phyloP scores from a whole-genome alignment of 1,139 yeast genomes.

The Saccharomyces hybrid region DNA sequence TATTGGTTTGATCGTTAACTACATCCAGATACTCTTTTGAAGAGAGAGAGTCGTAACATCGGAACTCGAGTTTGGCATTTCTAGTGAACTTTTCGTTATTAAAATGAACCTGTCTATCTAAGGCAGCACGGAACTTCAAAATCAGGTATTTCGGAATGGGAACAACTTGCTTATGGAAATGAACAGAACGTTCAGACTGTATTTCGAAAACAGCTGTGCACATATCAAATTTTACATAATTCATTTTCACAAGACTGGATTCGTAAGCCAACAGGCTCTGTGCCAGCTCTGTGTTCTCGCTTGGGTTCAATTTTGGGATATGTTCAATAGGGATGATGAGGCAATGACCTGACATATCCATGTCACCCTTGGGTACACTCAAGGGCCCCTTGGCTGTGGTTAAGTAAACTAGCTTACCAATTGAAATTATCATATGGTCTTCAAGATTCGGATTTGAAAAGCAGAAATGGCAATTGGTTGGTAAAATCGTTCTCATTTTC shows the following conservation, averaged over 20 bases:
- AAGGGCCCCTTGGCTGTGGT: slow-evolving; percentile 88
- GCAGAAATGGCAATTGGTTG: slow-evolving; percentile 72
- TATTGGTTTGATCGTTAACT: slow-evolving; percentile 34
- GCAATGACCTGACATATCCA: slow-evolving; percentile 72
- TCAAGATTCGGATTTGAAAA: slow-evolving; percentile 73
- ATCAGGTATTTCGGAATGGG: slow-evolving; percentile 46
- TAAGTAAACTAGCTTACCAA: slow-evolving; percentile 58
- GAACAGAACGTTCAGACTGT: slow-evolving; percentile 49
- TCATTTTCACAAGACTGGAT: slow-evolving; percentile 41
- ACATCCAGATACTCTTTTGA: slow-evolving; percentile 23
- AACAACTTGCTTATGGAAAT: slow-evolving; percentile 56
- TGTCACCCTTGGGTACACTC: slow-evolving; percentile 39
- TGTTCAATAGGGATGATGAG: slow-evolving; percentile 80
- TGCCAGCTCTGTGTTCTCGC: slow-evolving; percentile 31
- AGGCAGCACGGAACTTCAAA: slow-evolving; percentile 34
- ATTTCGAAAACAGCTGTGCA: slow-evolving; percentile 56
- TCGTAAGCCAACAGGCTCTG: slow-evolving; percentile 42
- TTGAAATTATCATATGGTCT: slow-evolving; percentile 71
- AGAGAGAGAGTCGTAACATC: slow-evolving; percentile 21
- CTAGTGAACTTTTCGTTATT: slow-evolving; percentile 45
- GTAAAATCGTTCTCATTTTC: slow-evolving; percentile 39
- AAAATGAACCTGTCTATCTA: slow-evolving; percentile 37
- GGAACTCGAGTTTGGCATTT: slow-evolving; percentile 41
- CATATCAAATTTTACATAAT: slow-evolving; percentile 35
- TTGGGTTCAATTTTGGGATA: slow-evolving; percentile 37